Evolutionary conservation across 345 rosid species (phyloP), one percentile per base, ranked within the genome.

Genomic region (Pistacia atlantica): DNA sequence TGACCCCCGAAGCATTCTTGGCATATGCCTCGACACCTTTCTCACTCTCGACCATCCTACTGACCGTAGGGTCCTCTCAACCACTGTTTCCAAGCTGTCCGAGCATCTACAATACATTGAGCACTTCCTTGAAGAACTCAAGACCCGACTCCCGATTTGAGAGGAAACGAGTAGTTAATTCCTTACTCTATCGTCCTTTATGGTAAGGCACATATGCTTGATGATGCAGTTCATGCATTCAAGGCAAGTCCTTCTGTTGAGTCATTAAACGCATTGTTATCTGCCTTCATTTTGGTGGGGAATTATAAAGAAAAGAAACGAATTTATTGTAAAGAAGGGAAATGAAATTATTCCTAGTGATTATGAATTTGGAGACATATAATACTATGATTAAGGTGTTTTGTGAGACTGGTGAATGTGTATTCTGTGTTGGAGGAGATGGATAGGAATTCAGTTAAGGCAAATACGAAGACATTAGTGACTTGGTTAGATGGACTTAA

Each of bases 161-260:
- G 25, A 8, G 77, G 82, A 68, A 52, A 75, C 86, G 94, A 91
- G 64, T 87, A 88, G 8, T 92, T 90, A 82, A 83, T 84, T 7
- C 69, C 87, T 65, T 95, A 90, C 70, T 87, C 90, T 4, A 87
- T 92, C 67, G 78, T 92, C 75, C 86, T 96, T 2, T 96, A 83
- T 74, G 99, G 91, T 52, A 92, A 92, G 75, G 97, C 97, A 12
- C 82, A 83, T 55, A 93, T 92, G 99, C 68, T 88, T 52, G 86
- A 89, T 16, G 89, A 86, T 67, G 93, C 97, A 8, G 38, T 89
- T 45, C 59, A 77, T 22, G 73, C 89, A 0, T 93, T 93, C 77
- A 66, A 83, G 48, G 90, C 92, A 45, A 76, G 76, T 42, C 81
- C 90, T 2, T 85, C 96, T 62, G 89, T 88, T 17, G 89, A 82